Base-by-base conservation (phyloP, 495 filamentous ascomycete genomes). In the Tuber borchii region DNA sequence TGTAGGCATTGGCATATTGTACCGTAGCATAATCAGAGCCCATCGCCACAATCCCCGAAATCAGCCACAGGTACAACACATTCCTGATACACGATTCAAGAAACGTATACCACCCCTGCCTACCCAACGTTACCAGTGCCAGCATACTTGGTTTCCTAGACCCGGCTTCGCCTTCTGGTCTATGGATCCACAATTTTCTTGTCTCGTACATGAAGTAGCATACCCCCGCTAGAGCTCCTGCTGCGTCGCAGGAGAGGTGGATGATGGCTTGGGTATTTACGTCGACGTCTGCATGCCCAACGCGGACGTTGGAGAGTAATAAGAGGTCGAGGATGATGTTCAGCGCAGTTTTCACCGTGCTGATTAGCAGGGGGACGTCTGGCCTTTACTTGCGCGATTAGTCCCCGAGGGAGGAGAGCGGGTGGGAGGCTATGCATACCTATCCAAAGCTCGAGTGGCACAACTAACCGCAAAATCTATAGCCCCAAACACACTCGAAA, bases 241-340 rank as follows among this genome's bases (percentile, higher is more conserved):
- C 79, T 78, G 90, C 82, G 74, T 90, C 87, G 80, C 90, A 93
- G 10, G 86, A 85, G 5, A 92, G 85, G 70, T 89, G 86, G 71
- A 92, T 90, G 5, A 85, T 83, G 10, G 90, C 91, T 81, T 93
- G 91, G 61, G 85, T 87, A 39, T 81, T 81, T 43, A 79, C 76
- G 40, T 79, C 69, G 40, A 77, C 80, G 46, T 80, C 73, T 20
- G 77, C 85, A 6, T 79, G 77, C 2, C 87, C 86, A 34, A 92
- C 88, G 79, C 91, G 90, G 76, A 91, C 91, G 19, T 85, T 88
- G 2, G 91, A 93, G 17, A 93, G 87, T 37, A 93, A 82, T n/a
- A 93, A 78, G 40, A 93, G 75, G 74, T 94, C 91, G 0, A 93
- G 85, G 20, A 92, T 75, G 70, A 93, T 93, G 80, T 93, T 93